Evolutionary conservation across 2,329 filamentous ascomycete species (phyloP).

Genomic region (Aureobasidium sp.): DNA sequence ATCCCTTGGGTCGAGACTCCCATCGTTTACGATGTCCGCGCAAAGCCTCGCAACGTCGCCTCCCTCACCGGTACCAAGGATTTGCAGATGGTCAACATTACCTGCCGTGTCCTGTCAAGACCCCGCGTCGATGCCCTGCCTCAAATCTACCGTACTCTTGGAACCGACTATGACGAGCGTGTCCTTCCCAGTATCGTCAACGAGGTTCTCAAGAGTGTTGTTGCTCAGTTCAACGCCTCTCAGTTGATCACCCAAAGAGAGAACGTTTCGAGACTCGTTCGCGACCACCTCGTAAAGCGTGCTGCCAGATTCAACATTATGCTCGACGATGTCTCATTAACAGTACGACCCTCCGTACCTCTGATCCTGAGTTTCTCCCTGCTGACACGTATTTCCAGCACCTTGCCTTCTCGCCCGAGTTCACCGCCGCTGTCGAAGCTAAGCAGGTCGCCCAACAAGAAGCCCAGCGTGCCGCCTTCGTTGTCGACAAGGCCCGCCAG

Average conservation of each 20-base stretch:
- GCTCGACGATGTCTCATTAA: constrained; percentile 93
- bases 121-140: constrained; percentile 83
- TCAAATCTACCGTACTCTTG: constrained; percentile 94
- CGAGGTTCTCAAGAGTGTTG: constrained; percentile 97
- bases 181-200: constrained; percentile 98
- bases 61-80: constrained; percentile 98
- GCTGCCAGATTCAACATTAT: constrained; percentile 96
- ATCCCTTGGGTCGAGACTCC: constrained; percentile 98
- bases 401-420: constrained; percentile 62
- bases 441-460: constrained; percentile 77
- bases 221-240: constrained; percentile 96
- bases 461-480: constrained; percentile 90
- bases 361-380: neutral
- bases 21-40: constrained; percentile 94
- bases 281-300: constrained; percentile 85
- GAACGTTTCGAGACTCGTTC: constrained; percentile 83
- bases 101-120: constrained; percentile 93
- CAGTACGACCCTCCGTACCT: constrained; percentile 50
- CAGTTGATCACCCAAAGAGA: constrained; percentile 99
- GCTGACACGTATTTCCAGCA: constrained; percentile 30
- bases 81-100: constrained; percentile 99
- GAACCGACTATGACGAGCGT: constrained; percentile 93
- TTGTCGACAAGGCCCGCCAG: constrained; percentile 97
- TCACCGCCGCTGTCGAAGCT: constrained; percentile 62
- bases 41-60: constrained; percentile 91